Base-by-base conservation (phyloP, 1,139 yeast genomes). In the Pneumocystis canis region DNA sequence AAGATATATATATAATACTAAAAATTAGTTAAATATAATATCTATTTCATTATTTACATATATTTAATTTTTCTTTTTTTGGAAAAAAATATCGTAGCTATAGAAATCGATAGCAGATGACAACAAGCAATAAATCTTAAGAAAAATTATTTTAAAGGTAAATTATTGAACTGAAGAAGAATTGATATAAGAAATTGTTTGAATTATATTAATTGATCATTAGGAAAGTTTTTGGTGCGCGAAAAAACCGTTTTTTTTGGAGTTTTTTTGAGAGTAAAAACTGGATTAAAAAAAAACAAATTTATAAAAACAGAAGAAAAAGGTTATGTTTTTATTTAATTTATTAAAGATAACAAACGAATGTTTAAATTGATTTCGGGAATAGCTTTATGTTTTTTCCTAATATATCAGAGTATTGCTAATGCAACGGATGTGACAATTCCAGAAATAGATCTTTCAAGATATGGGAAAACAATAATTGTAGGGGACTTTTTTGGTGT, bases 401-500 rank as follows among this genome's bases (percentile, higher is more conserved):
- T 58, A 5, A 30, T 28, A 31, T 41, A 41, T 37, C 35, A 47
- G 18, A 18, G 16, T 18, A 35, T 28, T 3, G 35, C 37, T 16
- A 28, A 18, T 47, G 30, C 59, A n/a, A 31, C 60, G 7, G 41
- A 61, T 30, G 57, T 62, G 11, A 28, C 60, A 7, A 58, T 63
- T 5, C 68, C 69, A 3, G 61, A 40, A n/a, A 61, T 67, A 54
- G 70, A 68, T 58, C 58, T 68, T 25, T 40, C 63, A 7, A 39
- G 59, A 11, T 66, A 75, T n/a, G 79, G 79, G 6, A 67, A 77
- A 64, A 74, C 88, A 61, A 84, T 85, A 5, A 69, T 87, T 20
- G 78, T 86, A 61, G 96, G 96, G 9, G 75, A 78, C 57, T 85
- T 82, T 68, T 80, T 82, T 65, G 83, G 85, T 18, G 71, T 85